Evolutionary conservation across 1,284 basidiomycete genomes (phyloP).

Genomic region (Veloboletus limbatus): DNA sequence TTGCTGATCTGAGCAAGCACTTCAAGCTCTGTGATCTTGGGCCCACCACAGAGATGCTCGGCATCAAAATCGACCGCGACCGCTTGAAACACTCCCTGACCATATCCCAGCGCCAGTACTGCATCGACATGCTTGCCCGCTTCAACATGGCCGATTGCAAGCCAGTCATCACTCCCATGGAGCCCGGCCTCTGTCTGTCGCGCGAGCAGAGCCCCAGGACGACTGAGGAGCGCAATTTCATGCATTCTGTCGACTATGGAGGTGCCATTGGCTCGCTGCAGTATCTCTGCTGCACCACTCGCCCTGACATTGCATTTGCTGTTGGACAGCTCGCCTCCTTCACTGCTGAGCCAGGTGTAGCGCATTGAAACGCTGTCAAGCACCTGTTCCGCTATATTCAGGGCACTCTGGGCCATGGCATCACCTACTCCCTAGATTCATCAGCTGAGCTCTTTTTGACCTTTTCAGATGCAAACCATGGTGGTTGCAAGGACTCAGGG

Average conservation of each 20-base stretch:
- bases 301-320: neutral
- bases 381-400: neutral
- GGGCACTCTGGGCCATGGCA: neutral
- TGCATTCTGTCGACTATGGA: neutral
- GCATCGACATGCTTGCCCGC: neutral
- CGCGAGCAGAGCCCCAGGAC: neutral
- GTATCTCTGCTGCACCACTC: neutral
- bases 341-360: neutral
- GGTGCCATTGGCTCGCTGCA: no score
- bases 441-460: neutral
- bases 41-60: conserved; percentile 33
- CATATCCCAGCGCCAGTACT: neutral
- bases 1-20: conserved; percentile 23
- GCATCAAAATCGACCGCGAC: conserved; percentile 31
- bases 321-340: neutral
- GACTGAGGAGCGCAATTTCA: neutral
- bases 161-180: neutral
- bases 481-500: neutral
- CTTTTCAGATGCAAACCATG: neutral
- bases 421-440: neutral
- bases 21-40: conserved; percentile 40
- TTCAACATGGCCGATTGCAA: neutral
- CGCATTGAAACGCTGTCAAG: neutral
- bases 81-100: neutral
- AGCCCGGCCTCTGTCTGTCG: neutral